phyloP scores from a whole-genome alignment of 2,329 filamentous ascomycete species.

The Acarospora socialis region DNA sequence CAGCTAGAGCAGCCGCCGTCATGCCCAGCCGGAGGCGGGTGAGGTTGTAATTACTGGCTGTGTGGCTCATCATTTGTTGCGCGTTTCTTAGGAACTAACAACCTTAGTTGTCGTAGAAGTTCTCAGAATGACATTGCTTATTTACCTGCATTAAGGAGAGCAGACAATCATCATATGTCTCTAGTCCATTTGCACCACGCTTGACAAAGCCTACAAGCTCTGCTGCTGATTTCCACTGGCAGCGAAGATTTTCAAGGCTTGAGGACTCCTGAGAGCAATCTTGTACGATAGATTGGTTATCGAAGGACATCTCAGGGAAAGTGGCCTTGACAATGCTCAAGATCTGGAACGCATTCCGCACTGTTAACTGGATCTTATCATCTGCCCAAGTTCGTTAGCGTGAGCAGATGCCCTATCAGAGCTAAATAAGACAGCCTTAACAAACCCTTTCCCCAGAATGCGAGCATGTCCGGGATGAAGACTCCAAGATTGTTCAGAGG shows the following conservation, averaged over 20 bases:
- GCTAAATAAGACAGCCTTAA: conserved; percentile 16
- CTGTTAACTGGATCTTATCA: conserved; percentile 53
- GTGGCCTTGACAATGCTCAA: conserved; percentile 61
- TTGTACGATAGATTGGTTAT: conserved; percentile 14
- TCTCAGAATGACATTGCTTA: not conserved
- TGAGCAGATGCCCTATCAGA: conserved; percentile 11
- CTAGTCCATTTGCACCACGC: too few species aligned
- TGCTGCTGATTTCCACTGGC: conserved; percentile 45
- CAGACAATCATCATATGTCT: too few species aligned
- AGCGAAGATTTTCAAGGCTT: conserved; percentile 46
- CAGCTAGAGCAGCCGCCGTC: conserved; percentile 27
- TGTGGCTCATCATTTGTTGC: conserved; percentile 69
- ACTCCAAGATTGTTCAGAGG: conserved; percentile 83
- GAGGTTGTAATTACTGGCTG: conserved; percentile 85
- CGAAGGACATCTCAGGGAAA: conserved; percentile 44
- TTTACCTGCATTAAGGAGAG: too few species aligned
- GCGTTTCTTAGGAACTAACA: conserved; percentile 56
- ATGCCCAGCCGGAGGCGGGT: conserved; percentile 27
- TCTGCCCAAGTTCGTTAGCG: conserved; percentile 19
- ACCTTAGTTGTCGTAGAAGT: too few species aligned
- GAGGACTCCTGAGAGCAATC: conserved; percentile 17
- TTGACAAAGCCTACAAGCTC: too few species aligned
- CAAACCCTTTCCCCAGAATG: conserved; percentile 57
- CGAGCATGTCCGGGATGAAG: conserved; percentile 64
- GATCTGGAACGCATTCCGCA: conserved; percentile 70